phyloP scores from a whole-genome alignment of 2,329 filamentous ascomycete species.

The Paracamarosporium sp. region DNA sequence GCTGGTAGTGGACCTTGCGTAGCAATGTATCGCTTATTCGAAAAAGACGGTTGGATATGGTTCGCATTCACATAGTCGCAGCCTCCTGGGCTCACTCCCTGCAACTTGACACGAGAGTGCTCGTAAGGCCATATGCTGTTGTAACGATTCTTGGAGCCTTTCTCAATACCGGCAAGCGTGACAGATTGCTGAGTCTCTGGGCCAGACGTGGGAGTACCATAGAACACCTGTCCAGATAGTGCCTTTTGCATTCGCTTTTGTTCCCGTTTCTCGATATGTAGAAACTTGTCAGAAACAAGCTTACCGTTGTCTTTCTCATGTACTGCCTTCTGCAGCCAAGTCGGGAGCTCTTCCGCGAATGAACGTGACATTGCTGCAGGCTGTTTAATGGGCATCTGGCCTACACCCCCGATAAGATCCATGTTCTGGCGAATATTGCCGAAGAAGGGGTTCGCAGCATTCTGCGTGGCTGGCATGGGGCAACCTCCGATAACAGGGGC shows the following conservation, averaged over 20 bases:
- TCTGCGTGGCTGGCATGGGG: slow-evolving; percentile 73
- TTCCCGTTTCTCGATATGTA: slow-evolving; percentile 83
- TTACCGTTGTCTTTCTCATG: slow-evolving; percentile 76
- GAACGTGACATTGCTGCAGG: slow-evolving; percentile 60
- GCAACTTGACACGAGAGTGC: slow-evolving; percentile 83
- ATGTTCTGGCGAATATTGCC: slow-evolving; percentile 96
- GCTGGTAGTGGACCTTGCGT: slow-evolving; percentile 92
- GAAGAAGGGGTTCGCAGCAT: slow-evolving; percentile 86
- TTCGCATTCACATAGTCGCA: slow-evolving; percentile 98
- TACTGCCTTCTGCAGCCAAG: slow-evolving; percentile 77
- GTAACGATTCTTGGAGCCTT: slow-evolving; percentile 94
- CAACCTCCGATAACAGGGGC: slow-evolving; percentile 90
- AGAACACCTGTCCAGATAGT: slow-evolving; percentile 66
- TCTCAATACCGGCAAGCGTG: slow-evolving; percentile 89
- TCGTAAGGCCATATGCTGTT: slow-evolving; percentile 98
- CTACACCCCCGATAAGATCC: slow-evolving; percentile 91
- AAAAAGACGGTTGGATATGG: slow-evolving; percentile 78
- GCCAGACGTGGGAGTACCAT: slow-evolving; percentile 53
- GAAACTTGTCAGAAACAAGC: slow-evolving; percentile 79
- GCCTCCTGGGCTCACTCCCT: slow-evolving; percentile 68
- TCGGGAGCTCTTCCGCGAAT: slow-evolving; percentile 65
- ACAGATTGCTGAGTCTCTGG: slow-evolving; percentile 57
- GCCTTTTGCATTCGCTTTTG: slow-evolving; percentile 92
- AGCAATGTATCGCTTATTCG: slow-evolving; percentile 92
- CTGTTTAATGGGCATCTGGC: slow-evolving; percentile 71